Evolutionary conservation across 2,329 filamentous ascomycete species (phyloP), one percentile per base, ranked within the genome.

Genomic region (Lachnellula cervina): DNA sequence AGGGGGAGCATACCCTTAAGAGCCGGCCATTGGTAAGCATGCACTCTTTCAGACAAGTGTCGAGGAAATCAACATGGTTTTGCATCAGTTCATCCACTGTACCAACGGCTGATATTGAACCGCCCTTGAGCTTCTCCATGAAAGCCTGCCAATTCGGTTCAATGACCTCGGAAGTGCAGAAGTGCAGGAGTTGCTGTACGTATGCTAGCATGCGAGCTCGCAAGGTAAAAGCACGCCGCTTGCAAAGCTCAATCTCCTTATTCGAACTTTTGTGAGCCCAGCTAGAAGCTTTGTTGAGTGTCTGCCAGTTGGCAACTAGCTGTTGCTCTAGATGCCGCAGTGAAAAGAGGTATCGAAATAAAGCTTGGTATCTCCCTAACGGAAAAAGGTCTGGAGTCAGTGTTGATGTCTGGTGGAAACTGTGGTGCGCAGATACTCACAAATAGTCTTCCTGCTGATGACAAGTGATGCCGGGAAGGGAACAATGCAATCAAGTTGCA

Each of bases 51-150:
- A 97, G 77, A 70, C 92, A 97, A 4, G 92, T 97, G 64, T 96
- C 92, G 49, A 97, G 75, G 71, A 97, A 97, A 73, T 97, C 92
- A 57, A 97, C 90, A 72, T 97, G 92, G 67, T 97, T 91, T 73
- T 97, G 89, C 92, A 97, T 97, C 69, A 97, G 74, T 73, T 97
- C 90, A 66, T 97, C 92, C 1, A 97, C 93, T 0, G 92, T 97
- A 35, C 90, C 73, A 46, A 72, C 76, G 8, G 71, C 67, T 23
- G 64, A 64, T 23, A 60, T 62, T 14, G 54, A 45, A 5, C 66
- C 66, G 16, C 75, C 81, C 75, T 86, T 86, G 5, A 96, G 79
- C 28, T 89, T 80, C 14, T 86, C 83, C 89, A 96, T 96, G 57
- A 97, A 83, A 47, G 84, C 87, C 62, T 89, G 84, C 93, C 93